Evolutionary conservation across 2,329 filamentous ascomycete species (phyloP), one percentile per base, ranked within the genome.

Genomic region (Aspergillus floridensis): DNA sequence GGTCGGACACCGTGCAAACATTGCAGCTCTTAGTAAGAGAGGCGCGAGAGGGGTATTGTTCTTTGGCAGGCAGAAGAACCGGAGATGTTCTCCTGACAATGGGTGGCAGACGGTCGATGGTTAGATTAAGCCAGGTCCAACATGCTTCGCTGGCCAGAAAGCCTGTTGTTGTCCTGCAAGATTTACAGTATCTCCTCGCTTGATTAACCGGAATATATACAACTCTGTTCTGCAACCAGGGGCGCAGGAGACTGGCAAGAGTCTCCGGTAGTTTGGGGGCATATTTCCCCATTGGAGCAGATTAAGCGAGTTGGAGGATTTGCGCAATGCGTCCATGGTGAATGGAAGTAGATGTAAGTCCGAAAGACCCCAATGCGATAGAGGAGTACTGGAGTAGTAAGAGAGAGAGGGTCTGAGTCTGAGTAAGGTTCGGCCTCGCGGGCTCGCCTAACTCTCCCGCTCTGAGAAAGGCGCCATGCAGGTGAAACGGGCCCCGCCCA

Each of bases 371-470:
- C 38, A 44, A 16, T 14, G n/a, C 16, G 38, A 44, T 44, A 16
- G 38, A 19, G n/a, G 16, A 44, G 38, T 29, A 29, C 26, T 29
- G 7, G 26, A 29, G 26, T 29, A 29, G 26, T 29, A 29, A 29
- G 10, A 8, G 26, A 29, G 26, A 29, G 26, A 29, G 26, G 26
- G 26, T 29, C 26, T 29, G 26, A 19, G 38, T 44, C 38, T 44
- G 38, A 44, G 38, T 44, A 44, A 44, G 38, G 38, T 44, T 44
- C 38, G 58, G 60, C 61, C 54, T 54, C 19, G 47, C 61, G 59
- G 54, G 49, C 70, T 75, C 73, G 73, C 72, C 65, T 74, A 75
- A 69, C 65, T 61, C 70, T 74, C 71, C 72, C 72, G 63, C 68
- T 73, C 71, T 72, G 52, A 74, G 72, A 67, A 73, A 71, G 67